Evolutionary conservation across 78 protist species (phyloP), one percentile per base, ranked within the genome.

Genomic region (Dictyostelium discoideum): DNA sequence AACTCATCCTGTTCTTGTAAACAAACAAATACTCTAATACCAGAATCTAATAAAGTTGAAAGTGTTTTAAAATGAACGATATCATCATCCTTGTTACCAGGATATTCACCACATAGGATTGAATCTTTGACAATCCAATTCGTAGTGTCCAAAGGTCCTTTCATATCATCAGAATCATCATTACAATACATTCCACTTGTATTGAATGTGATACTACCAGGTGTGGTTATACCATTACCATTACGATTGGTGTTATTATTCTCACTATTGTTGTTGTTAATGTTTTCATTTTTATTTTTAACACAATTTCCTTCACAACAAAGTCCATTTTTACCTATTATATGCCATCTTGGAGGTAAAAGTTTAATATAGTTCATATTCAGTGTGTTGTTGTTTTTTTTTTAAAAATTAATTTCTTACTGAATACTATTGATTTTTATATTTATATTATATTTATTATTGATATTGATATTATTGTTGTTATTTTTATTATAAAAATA

Each of bases 291-390:
- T 39, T 65, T 22, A 22, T 48, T 46, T 29, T 72, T 72, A 48
- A 60, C 46, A 29, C 94, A 90, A 29, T 6, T 65, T 6, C 86
- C 86, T 14, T 88, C 86, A 67, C 93, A 88, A 72, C 94, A 90
- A 50, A 82, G 20, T 18, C 94, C 94, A 48, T 82, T 50, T 82
- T 60, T 90, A 20, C 94, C 94, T 26, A 81, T 63, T 32, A 77
- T 77, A 72, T 90, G 94, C 94, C 94, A 90, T 81, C 94, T 90
- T 82, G 94, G 94, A 44, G 94, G 94, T 65, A 88, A 26, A 13
- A n/a, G 24, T 81, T 81, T 81, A 14, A 83, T 57, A 18, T 57
- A 60, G 22, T 57, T 32, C 40, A 37, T 57, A 44, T 81, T 81
- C 50, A n/a, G 4, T 54, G 2, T 50, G 48, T 50, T 80, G 5